phyloP scores from a whole-genome alignment of 805 yeast species.

The Zygosaccharomyces rouxii region DNA sequence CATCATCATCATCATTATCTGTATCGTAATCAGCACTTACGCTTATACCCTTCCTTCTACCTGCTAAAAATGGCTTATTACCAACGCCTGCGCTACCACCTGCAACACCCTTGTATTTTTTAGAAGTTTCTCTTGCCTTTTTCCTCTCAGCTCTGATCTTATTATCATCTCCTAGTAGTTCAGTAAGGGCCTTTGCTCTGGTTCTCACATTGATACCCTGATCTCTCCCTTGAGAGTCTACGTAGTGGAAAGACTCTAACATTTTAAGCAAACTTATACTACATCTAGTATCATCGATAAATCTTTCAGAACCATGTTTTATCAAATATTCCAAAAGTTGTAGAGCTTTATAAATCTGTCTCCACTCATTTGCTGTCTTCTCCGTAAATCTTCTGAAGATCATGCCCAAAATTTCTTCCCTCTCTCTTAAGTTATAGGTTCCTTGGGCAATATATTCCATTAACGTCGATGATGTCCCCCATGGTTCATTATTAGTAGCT shows the following conservation, averaged over 20 bases:
- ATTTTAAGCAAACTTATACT: slow-evolving; percentile 75
- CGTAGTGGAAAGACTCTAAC: slow-evolving; percentile 90
- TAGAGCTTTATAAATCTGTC: slow-evolving; percentile 92
- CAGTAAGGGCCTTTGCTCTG: slow-evolving; percentile 72
- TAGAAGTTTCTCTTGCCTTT: slow-evolving; percentile 80
- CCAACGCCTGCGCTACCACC: slow-evolving; percentile 45
- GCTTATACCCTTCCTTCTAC: slow-evolving; percentile 29
- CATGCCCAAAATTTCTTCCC: slow-evolving; percentile 76
- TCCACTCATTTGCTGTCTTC: slow-evolving; percentile 94
- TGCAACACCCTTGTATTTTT: slow-evolving; percentile 78
- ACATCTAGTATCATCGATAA: slow-evolving; percentile 90
- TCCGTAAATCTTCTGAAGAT: slow-evolving; percentile 88
- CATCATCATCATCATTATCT: slow-evolving; percentile 44
- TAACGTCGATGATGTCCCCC: slow-evolving; percentile 91
- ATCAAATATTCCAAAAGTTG: slow-evolving; percentile 88
- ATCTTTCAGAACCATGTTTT: slow-evolving; percentile 90
- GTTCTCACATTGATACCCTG: slow-evolving; percentile 95
- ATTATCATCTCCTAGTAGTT: slow-evolving; percentile 70
- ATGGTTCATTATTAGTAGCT: slow-evolving; percentile 97
- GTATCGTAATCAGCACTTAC: slow-evolving; percentile 40
- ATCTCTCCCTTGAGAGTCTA: slow-evolving; percentile 89
- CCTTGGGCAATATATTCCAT: slow-evolving; percentile 97
- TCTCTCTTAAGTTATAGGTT: slow-evolving; percentile 77
- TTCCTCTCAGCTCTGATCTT: slow-evolving; percentile 78
- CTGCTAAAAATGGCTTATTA: slow-evolving; percentile 12